These are phyloP conservation scores for Geranomyces michiganensis DNA, from an alignment of 192 early-diverging fungal genomes.

Conservation along the genomic window DNA sequence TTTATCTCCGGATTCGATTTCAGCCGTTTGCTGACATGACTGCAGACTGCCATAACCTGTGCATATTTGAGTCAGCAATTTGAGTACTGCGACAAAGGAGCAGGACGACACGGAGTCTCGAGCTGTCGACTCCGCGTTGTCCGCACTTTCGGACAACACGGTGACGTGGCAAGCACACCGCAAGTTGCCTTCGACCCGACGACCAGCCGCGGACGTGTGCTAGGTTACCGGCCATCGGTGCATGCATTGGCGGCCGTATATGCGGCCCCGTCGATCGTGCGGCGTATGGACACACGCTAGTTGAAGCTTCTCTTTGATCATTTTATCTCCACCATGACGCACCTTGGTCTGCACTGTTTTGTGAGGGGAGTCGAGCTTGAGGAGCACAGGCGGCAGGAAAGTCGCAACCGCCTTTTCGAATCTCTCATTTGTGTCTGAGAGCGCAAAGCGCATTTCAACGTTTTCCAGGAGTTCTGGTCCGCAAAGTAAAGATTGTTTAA, in stretches of 20 bases:
- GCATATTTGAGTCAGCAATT: not conserved
- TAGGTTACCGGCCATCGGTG: too few relatives aligned
- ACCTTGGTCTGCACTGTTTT: slow-evolving; percentile 57
- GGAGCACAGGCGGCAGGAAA: slow-evolving; percentile 70
- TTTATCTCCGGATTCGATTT: slow-evolving; percentile 61
- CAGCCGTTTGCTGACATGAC: slow-evolving; percentile 85
- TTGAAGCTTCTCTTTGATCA: not conserved
- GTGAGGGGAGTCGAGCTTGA: slow-evolving; percentile 63
- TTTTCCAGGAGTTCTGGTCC: slow-evolving; percentile 62
- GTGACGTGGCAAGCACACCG: too few relatives aligned
- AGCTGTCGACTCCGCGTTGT: too few relatives aligned
- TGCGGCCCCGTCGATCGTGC: too few relatives aligned
- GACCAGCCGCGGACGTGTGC: too few relatives aligned
- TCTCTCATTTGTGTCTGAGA: slow-evolving; percentile 70
- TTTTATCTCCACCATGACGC: not conserved
- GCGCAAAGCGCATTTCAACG: slow-evolving; percentile 76
- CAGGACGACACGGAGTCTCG: too few relatives aligned
- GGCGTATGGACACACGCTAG: too few relatives aligned
- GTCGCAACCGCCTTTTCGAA: slow-evolving; percentile 63
- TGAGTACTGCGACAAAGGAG: not conserved
- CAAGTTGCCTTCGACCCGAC: too few relatives aligned
- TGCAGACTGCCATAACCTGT: slow-evolving; percentile 71
- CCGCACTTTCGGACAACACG: too few relatives aligned
- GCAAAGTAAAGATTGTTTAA: not conserved
- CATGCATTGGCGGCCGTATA: too few relatives aligned